Evolutionary conservation across 2,329 filamentous ascomycete species (phyloP).

Genomic region (Rhynchosporium secalis): DNA sequence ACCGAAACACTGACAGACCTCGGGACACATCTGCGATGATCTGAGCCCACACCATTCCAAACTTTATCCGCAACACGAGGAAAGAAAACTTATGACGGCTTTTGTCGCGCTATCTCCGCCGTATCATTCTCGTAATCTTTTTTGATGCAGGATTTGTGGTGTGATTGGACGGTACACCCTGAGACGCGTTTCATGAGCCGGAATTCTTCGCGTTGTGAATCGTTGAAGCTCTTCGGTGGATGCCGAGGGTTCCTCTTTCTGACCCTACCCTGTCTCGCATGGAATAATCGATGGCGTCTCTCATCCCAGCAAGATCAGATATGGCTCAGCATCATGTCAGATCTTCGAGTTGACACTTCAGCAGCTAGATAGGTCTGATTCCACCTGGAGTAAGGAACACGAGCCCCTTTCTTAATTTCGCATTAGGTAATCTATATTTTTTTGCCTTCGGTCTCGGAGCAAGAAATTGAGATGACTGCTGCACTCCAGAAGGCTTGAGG

Average conservation of each 20-base stretch:
- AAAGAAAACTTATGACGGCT: conserved; percentile 15
- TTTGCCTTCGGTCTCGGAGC: too few relatives aligned
- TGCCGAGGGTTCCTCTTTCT: conserved; percentile 28
- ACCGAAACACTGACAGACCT: conserved; percentile 1
- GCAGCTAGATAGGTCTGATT: conserved; percentile 10
- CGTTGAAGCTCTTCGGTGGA: conserved; percentile 23
- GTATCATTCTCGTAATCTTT: not conserved
- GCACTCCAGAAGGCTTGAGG: conserved; percentile 15
- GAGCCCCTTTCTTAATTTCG: not conserved
- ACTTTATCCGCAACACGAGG: conserved; percentile 13
- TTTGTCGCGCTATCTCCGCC: not conserved
- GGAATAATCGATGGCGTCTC: conserved; percentile 5
- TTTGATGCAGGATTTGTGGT: conserved; percentile 11
- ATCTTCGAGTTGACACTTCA: conserved; percentile 12
- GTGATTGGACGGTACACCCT: conserved; percentile 27
- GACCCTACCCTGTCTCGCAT: conserved; percentile 30
- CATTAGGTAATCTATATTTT: not conserved
- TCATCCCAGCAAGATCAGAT: conserved; percentile 2
- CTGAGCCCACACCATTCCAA: conserved; percentile 18
- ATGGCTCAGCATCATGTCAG: conserved; percentile 19
- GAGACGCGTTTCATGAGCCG: conserved; percentile 28
- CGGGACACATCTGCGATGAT: conserved; percentile 19
- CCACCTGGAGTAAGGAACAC: conserved; percentile 7
- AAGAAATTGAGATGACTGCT: not conserved
- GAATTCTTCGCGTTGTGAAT: conserved; percentile 19